Base-by-base conservation (phyloP, 768 basidiomycete genomes). In the Leccinellum luteum region DNA sequence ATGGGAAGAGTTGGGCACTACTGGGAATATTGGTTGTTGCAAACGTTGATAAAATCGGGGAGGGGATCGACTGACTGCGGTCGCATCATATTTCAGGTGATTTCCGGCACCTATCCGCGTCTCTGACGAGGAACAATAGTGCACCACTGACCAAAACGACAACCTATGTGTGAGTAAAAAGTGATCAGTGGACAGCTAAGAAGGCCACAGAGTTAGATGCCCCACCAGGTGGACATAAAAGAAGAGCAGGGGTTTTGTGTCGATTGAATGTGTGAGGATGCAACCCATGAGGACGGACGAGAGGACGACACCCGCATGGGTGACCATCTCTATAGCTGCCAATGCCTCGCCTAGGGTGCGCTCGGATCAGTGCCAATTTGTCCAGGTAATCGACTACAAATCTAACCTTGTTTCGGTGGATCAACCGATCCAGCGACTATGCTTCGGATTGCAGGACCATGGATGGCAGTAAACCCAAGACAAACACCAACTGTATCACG, bases 271-370 rank as follows among this genome's bases (percentile, higher is more conserved):
- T 12, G 66, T 64, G 25, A 72, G 47, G 32, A 72, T 62, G 41
- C 68, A 49, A 7, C 71, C 71, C 68, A 73, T 70, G 45, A 74
- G 53, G 52, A 73, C 28, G 3, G 70, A 69, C 4, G 72, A 72
- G 23, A 72, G 56, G 3, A 63, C 15, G 4, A 8, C 15, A 28
- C 65, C 72, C 3, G 63, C 56, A 13, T 59, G 60, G 6, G 57
- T 21, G 2, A 73, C 64, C 59, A 73, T 72, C 21, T 65, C 65
- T 32, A 72, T 50, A 1, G 66, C 66, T 41, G 70, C 70, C 38
- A 72, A 43, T 38, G 69, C 64, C 14, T 72, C 66, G 43, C 71
- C 71, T 72, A 32, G 21, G 21, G 3, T 9, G 6, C 12, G 17
- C 32, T 8, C 10, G 8, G 0, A 23, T 62, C 38, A 59, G 25